A percentile compares a stretch with the other conserved stretches of the same genome.
Conservation (phyloP, 2,329 filamentous ascomycete species). For the Fusarium sp. region DNA sequence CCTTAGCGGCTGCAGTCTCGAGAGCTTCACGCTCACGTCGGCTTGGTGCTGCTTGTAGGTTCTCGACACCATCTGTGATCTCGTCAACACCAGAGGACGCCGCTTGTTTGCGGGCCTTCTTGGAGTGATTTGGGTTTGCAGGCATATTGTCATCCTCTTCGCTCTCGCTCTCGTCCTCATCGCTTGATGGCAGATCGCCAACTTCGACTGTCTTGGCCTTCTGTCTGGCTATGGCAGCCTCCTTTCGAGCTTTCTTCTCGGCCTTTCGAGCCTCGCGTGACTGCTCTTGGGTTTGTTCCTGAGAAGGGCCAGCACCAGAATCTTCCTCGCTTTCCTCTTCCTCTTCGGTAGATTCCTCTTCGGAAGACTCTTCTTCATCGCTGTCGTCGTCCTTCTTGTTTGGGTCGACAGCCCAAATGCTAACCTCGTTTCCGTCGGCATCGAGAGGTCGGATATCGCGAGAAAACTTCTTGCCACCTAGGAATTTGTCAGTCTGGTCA, state of each 20-base stretch:
- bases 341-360: slow-evolving; percentile 60
- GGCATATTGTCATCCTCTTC: slow-evolving; percentile 72
- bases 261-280: slow-evolving; percentile 89
- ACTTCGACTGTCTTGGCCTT: slow-evolving; percentile 76
- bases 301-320: slow-evolving; percentile 54
- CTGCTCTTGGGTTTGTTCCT: slow-evolving; percentile 53
- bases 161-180: slow-evolving; percentile 69
- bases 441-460: slow-evolving; percentile 88
- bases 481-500: background rate
- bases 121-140: slow-evolving; percentile 91
- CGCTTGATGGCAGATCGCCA: slow-evolving; percentile 84
- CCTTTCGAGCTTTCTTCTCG: slow-evolving; percentile 88
- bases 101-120: slow-evolving; percentile 70
- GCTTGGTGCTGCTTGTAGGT: slow-evolving; percentile 56
- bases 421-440: slow-evolving; percentile 84
- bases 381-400: slow-evolving; percentile 59
- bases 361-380: slow-evolving; percentile 62
- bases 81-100: slow-evolving; percentile 56
- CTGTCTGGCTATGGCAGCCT: slow-evolving; percentile 82
- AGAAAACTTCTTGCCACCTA: slow-evolving; percentile 95
- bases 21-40: slow-evolving; percentile 74
- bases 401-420: slow-evolving; percentile 80
- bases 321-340: slow-evolving; percentile 62
- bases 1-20: slow-evolving; percentile 86
- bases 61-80: slow-evolving; percentile 63